phyloP scores from a whole-genome alignment of 1,284 basidiomycete species.

The Cutaneotrichosporon arboriforme region DNA sequence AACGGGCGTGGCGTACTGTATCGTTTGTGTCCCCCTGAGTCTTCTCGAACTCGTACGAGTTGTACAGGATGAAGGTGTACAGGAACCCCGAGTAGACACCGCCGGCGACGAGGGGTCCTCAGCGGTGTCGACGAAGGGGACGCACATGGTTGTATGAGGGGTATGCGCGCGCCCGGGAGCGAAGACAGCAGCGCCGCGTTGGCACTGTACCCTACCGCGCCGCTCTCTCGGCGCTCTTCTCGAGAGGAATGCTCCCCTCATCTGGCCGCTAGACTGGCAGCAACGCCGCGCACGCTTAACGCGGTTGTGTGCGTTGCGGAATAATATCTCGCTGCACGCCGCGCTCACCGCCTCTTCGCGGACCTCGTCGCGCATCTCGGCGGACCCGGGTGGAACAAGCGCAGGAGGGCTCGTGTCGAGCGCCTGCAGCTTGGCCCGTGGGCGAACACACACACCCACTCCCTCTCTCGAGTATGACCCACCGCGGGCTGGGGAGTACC shows the following conservation, averaged over 20 bases:
- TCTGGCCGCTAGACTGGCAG: constrained; percentile 50
- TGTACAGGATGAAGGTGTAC: constrained; percentile 5
- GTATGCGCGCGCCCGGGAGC: not conserved
- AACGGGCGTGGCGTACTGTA: constrained; percentile 8
- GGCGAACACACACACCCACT: too few relatives aligned
- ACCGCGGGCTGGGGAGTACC: too few relatives aligned
- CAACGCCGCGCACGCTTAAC: constrained; percentile 49
- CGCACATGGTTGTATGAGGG: constrained; percentile 20
- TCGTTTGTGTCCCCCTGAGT: not conserved
- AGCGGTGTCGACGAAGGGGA: constrained; percentile 55
- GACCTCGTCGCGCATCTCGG: constrained; percentile 34
- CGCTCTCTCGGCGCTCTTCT: constrained; percentile 30
- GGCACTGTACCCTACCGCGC: constrained; percentile 5
- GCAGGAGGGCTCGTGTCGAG: too few relatives aligned
- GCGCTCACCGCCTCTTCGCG: constrained; percentile 42
- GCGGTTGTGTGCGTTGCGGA: constrained; percentile 17
- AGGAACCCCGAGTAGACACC: constrained; percentile 51
- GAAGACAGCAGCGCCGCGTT: constrained; percentile 3
- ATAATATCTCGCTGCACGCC: constrained; percentile 27
- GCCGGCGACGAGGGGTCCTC: constrained; percentile 54
- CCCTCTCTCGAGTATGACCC: too few relatives aligned
- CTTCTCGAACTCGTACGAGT: constrained; percentile 2
- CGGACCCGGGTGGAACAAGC: constrained; percentile 35
- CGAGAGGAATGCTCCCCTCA: constrained; percentile 55
- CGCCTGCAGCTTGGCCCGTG: too few relatives aligned